A percentile compares a stretch with the other conserved stretches of the same genome.
Evolutionary conservation across 83 land plant species (phyloP).

Genomic region (Picea abies): DNA sequence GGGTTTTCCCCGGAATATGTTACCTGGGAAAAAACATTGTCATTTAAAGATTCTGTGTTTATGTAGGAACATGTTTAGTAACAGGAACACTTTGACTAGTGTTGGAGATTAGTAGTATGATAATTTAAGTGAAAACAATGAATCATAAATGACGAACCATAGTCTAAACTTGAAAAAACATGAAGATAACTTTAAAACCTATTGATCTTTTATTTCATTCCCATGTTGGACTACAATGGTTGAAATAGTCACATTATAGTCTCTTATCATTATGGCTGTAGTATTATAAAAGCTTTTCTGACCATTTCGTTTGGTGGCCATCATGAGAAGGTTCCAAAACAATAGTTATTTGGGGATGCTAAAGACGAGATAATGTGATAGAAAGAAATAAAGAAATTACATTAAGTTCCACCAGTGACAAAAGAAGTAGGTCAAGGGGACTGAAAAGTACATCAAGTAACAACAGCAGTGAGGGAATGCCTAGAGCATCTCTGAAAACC

Average conservation of each 20-base stretch:
- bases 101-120: too few species aligned
- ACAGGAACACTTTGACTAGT: too few species aligned
- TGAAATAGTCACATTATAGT: background rate
- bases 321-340: background rate
- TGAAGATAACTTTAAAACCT: background rate
- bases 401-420: too few species aligned
- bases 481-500: too few species aligned
- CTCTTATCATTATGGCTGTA: background rate
- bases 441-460: too few species aligned
- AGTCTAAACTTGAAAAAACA: background rate
- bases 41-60: background rate
- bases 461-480: too few species aligned
- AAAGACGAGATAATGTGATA: background rate
- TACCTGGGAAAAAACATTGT: background rate
- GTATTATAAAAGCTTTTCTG: background rate
- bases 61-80: too few species aligned
- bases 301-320: background rate
- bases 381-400: background rate
- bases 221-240: background rate
- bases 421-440: too few species aligned
- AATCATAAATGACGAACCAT: background rate
- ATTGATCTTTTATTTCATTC: background rate
- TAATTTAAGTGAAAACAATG: too few species aligned
- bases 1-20: background rate
- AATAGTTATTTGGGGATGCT: background rate